Conservation (phyloP, 345 rosid species). For the Populus pruinosa region DNA sequence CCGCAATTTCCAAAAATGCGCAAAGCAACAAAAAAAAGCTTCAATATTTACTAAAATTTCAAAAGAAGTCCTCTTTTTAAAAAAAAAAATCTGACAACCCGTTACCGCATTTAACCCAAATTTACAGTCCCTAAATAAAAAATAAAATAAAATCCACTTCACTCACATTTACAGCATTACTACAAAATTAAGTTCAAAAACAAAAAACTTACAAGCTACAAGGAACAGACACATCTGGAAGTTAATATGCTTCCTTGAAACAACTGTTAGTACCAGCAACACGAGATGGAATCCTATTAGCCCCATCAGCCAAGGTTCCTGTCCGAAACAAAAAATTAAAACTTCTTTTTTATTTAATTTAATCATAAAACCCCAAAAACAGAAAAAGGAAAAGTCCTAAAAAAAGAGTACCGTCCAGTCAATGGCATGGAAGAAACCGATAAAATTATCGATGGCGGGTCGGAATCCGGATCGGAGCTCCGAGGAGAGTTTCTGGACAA, state of each 20-base stretch:
- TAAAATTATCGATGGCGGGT: slow-evolving; percentile 72
- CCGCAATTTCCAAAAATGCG: neutral
- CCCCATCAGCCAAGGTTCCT: slow-evolving; percentile 85
- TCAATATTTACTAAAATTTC: neutral
- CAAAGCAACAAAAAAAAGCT: neutral
- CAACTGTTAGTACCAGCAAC: slow-evolving; percentile 46
- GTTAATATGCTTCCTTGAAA: slow-evolving; percentile 64
- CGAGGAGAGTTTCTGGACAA: slow-evolving; percentile 69
- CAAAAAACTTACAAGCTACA: slow-evolving; percentile 55
- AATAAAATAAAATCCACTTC: neutral
- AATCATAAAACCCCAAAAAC: neutral
- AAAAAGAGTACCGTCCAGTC: slow-evolving; percentile 73
- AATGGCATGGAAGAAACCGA: slow-evolving; percentile 86
- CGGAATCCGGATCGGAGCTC: slow-evolving; percentile 73
- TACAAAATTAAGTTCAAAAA: neutral
- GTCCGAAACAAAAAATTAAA: slow-evolving; percentile 1
- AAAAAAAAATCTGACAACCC: neutral
- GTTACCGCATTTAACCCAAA: neutral
- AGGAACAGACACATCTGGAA: slow-evolving; percentile 86
- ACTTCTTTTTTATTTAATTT: neutral
- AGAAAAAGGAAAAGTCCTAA: neutral
- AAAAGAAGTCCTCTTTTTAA: neutral
- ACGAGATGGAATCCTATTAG: slow-evolving; percentile 58
- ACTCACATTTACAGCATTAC: too few species aligned
- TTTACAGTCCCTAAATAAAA: neutral